Conservation (phyloP, 352 stramenopile genomes). For the Phytophthora gonapodyides region DNA sequence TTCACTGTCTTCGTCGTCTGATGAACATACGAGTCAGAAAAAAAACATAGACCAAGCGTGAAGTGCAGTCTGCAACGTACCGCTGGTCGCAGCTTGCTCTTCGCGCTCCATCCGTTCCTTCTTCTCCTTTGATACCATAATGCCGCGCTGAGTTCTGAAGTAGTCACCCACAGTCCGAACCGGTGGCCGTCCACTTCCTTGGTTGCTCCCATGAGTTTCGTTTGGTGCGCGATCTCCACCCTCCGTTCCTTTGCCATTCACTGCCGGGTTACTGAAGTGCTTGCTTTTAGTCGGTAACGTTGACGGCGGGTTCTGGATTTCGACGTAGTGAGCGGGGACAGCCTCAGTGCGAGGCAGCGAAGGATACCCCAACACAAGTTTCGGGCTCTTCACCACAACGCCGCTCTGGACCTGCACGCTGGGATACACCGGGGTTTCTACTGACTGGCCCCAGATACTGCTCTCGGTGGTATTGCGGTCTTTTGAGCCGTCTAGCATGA, state of each 20-base stretch:
- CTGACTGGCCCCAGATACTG: constrained; percentile 30
- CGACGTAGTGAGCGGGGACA: constrained; percentile 43
- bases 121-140: constrained; percentile 34
- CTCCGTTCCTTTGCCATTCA: constrained; percentile 1
- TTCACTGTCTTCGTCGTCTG: constrained; percentile 55
- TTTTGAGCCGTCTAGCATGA: constrained; percentile 15
- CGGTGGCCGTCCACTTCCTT: constrained; percentile 2
- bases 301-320: constrained; percentile 53
- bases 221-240: neutral
- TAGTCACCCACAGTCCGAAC: constrained; percentile 63
- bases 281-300: constrained; percentile 33
- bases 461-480: constrained; percentile 2
- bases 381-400: constrained; percentile 32
- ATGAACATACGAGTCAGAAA: neutral
- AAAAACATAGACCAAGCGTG: neutral
- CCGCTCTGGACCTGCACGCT: constrained; percentile 24
- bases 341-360: constrained; percentile 24
- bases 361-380: constrained; percentile 53
- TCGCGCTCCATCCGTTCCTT: constrained; percentile 18
- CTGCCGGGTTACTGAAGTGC: neutral
- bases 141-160: constrained; percentile 51
- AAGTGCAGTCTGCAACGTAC: constrained; percentile 17
- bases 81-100: constrained; percentile 22
- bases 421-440: constrained; percentile 30
- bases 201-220: neutral